Evolutionary conservation across 768 basidiomycete genomes (phyloP).

Genomic region (Lentinula guzmanii): DNA sequence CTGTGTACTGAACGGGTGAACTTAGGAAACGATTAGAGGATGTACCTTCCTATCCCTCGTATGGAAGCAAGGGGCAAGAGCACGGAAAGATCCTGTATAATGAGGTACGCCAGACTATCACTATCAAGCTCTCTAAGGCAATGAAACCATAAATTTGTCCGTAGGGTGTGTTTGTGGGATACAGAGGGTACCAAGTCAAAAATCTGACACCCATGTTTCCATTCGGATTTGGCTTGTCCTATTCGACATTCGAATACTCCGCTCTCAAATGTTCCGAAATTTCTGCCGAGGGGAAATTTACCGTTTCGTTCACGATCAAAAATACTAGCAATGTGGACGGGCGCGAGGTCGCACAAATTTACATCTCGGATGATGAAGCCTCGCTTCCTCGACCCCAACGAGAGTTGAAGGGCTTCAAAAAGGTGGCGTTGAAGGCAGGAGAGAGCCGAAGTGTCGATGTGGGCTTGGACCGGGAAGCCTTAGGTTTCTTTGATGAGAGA

Average conservation of each 20-base stretch:
- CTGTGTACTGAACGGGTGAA: neutral
- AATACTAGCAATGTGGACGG: slow-evolving; percentile 40
- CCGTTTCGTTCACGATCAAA: slow-evolving; percentile 35
- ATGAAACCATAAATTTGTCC: neutral
- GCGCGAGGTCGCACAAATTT: slow-evolving; percentile 42
- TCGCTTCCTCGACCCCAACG: slow-evolving; percentile 38
- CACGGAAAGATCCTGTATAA: slow-evolving; percentile 40
- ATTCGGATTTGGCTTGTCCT: slow-evolving; percentile 56
- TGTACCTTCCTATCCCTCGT: slow-evolving; percentile 41
- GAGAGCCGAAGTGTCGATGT: slow-evolving; percentile 32
- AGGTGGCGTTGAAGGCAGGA: slow-evolving; percentile 39
- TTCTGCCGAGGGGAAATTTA: slow-evolving; percentile 26
- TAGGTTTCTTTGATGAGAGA: slow-evolving; percentile 44
- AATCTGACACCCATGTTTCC: slow-evolving; percentile 42
- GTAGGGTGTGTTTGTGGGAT: slow-evolving; percentile 46
- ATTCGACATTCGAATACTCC: slow-evolving; percentile 52
- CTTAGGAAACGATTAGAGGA: slow-evolving; percentile 44
- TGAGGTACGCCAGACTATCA: slow-evolving; percentile 23
- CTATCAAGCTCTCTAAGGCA: slow-evolving; percentile 1
- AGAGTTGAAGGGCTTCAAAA: slow-evolving; percentile 43
- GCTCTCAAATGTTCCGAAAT: slow-evolving; percentile 28
- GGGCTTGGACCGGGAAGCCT: slow-evolving; percentile 38
- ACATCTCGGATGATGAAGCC: slow-evolving; percentile 34
- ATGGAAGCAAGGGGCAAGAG: slow-evolving; percentile 35
- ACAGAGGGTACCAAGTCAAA: slow-evolving; percentile 43